Evolutionary conservation across 768 basidiomycete genomes (phyloP), one percentile per base, ranked within the genome.

Genomic region (Serendipita sp.): DNA sequence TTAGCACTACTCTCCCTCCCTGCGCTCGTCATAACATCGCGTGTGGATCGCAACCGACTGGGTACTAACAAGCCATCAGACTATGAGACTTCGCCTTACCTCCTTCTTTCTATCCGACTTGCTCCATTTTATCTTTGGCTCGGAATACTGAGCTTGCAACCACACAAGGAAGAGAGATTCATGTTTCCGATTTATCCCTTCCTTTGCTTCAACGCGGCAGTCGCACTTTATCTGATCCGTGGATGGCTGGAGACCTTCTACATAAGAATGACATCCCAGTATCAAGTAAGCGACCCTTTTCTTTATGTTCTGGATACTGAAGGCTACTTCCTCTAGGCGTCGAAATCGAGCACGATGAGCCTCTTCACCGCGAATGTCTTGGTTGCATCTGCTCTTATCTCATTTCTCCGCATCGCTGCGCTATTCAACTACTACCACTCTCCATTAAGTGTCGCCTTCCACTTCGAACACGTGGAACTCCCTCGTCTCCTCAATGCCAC

Each of bases 81-180:
- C 7, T 71, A 70, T 2, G 69, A 74, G 67, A 72, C 71, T 2
- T 90, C 88, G 17, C 91, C 91, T 0, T 92, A 86, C 68, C 85
- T 81, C 1, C 71, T 90, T 48, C 74, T 98, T 50, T 80, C 79
- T 3, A 71, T 95, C 62, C 80, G 93, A 41, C 76, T 98, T n/a
- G 72, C 79, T n/a, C 92, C 92, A 0, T 76, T 95, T 65, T 97
- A 98, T 73, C 66, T 97, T n/a, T 98, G 96, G 95, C 68, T 85
- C 50, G 80, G 73, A 1, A 85, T 96, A 65, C 74, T 99, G 66
- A 83, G 82, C 3, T 67, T 77, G 2, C 95, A 98, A 74, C 75
- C 86, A 1, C 96, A 99, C 74, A 99, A 99, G 74, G 96, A 99
- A 73, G 96, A 99, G 71, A 80, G 96, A n/a, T 99, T 99, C 75